Conservation (phyloP, 2,329 filamentous ascomycete species). For the Apiospora arundinis region DNA sequence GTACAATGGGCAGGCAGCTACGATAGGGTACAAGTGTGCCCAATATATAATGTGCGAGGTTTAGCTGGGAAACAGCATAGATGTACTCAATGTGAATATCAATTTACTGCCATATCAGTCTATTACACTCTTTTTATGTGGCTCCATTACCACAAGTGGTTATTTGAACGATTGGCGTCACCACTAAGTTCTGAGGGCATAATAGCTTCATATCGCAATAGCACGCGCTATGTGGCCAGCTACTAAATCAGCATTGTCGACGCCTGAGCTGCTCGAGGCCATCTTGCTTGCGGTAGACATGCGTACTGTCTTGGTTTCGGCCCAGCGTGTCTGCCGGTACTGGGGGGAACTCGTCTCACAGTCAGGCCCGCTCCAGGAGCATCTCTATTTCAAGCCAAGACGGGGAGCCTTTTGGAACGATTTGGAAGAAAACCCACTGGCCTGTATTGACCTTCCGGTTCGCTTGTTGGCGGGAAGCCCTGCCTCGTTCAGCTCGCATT, state of each 20-base stretch:
- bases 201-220: not conserved
- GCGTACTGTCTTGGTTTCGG: conserved; percentile 25
- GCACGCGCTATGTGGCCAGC: not conserved
- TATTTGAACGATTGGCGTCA: not conserved
- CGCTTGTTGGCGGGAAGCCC: not conserved
- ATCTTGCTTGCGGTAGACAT: conserved; percentile 24
- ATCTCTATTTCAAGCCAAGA: conserved; percentile 25
- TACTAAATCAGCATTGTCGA: conserved; percentile 1
- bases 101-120: not conserved
- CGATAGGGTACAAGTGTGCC: not conserved
- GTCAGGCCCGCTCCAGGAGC: conserved; percentile 24
- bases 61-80: not conserved
- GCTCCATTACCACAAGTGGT: not conserved
- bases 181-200: not conserved
- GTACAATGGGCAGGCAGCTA: not conserved
- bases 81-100: not conserved
- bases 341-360: conserved; percentile 20
- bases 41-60: not conserved
- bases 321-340: conserved; percentile 21
- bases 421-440: conserved; percentile 16
- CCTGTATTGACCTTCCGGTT: conserved; percentile 2
- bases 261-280: conserved; percentile 27
- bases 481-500: not conserved
- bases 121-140: not conserved
- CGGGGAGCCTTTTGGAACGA: not conserved